These are phyloP conservation scores for Sanghuangporus sanghuang DNA, from an alignment of 1,284 basidiomycete genomes.

Conservation along the genomic window DNA sequence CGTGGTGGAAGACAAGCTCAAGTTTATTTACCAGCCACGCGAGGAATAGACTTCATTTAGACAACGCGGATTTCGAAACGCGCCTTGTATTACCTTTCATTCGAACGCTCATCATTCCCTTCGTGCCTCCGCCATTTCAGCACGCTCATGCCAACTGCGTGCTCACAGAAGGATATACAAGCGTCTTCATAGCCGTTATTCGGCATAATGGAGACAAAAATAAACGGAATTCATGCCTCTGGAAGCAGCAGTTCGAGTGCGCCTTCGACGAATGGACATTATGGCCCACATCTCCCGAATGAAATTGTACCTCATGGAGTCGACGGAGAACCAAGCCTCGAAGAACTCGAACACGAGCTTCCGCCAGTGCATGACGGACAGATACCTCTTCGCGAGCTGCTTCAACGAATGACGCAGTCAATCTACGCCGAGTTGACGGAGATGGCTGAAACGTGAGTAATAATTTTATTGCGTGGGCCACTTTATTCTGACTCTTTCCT, in stretches of 20 bases:
- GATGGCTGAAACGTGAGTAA: constrained; percentile 77
- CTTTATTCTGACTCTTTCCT: constrained; percentile 1
- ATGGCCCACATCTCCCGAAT: background rate
- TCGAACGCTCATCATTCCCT: background rate
- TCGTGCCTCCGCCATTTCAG: background rate
- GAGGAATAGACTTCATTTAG: background rate
- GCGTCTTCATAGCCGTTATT: background rate
- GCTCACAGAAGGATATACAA: background rate
- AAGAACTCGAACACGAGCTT: constrained; percentile 69
- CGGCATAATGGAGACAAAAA: constrained; percentile 13
- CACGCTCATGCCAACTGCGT: constrained; percentile 6
- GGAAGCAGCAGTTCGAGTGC: background rate
- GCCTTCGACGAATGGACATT: constrained; percentile 2
- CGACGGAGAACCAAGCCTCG: constrained; percentile 39
- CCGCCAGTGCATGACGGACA: constrained; percentile 74
- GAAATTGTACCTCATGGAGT: constrained; percentile 26
- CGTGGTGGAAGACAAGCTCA: background rate
- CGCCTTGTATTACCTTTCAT: constrained; percentile 4
- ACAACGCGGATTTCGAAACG: background rate
- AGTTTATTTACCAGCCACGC: background rate
- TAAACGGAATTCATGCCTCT: constrained; percentile 11
- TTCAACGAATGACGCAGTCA: constrained; percentile 71
- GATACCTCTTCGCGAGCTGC: constrained; percentile 66
- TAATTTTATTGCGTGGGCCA: background rate
- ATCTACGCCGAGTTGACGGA: constrained; percentile 83